Base-by-base conservation (phyloP, 2,329 filamentous ascomycete genomes). In the Fusarium sp. region DNA sequence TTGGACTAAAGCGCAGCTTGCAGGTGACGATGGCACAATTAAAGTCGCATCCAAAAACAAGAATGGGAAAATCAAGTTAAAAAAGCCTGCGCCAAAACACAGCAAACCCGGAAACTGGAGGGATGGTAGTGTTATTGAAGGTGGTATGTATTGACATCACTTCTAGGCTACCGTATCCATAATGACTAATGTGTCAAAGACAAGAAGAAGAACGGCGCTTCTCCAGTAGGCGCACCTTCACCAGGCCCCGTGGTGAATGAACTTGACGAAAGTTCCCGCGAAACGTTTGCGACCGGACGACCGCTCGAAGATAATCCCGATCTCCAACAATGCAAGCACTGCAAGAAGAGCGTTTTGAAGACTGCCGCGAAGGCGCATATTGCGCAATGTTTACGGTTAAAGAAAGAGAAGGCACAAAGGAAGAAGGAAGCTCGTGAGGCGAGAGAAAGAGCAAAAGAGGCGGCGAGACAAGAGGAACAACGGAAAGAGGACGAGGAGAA, bases 321-420 rank as follows among this genome's bases (percentile, higher is more conserved):
- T 68, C 87, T 93, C 11, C 90, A 96, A 51, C 87, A 92, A 71
- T 99, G 95, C 86, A 98, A 96, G 78, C 94, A 97, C 78, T 99
- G 95, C 83, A 97, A 96, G 81, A 95, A 97, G 74, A 92, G 92
- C 52, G 88, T 97, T 14, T 84, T 96, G 15, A 92, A 91, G 74
- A 89, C 89, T 33, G 90, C 89, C 1, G 92, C 93, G 3, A 91
- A 91, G 61, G 88, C 88, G 18, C 95, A 99, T 76, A 93, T 97
- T 63, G 90, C 91, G 38, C 89, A 91, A 45, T 99, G 95, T 75
- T 82, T 98, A 59, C 91, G 91, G 72, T 88, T 94, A 58, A 97
- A 97, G 81, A 94, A 91, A 74, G 91, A 93, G 78, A 93, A 93
- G 81, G 91, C 91, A 1, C 90, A 92, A 75, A 87, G 90, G 54